phyloP scores from a whole-genome alignment of 2,329 filamentous ascomycete species.

The Xylaria arbuscula region DNA sequence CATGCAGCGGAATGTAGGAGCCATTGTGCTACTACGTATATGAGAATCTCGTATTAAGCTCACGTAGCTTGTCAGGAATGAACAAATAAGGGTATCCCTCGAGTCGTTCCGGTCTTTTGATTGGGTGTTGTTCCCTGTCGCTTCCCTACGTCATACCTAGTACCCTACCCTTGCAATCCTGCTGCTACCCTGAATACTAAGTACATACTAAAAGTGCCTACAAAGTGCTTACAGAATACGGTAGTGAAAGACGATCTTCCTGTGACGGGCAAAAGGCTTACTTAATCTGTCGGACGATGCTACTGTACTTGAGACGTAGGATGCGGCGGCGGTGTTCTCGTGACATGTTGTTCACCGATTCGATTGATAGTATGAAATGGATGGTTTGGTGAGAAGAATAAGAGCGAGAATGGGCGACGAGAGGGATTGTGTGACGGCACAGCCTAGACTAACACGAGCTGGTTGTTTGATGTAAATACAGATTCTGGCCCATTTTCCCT shows the following conservation, averaged over 20 bases:
- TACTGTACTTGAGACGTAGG: slow-evolving; percentile 10
- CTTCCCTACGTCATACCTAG: slow-evolving; percentile 34
- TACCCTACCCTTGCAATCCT: slow-evolving; percentile 11
- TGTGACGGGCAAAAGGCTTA: background rate
- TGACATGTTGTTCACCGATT: background rate
- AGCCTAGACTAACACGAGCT: slow-evolving; percentile 24
- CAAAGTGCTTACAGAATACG: background rate
- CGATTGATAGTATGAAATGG: background rate
- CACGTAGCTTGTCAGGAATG: background rate
- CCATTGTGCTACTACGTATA: background rate
- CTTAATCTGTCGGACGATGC: background rate
- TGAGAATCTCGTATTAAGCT: slow-evolving; percentile 32
- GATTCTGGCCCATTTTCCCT: background rate
- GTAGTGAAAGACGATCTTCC: background rate
- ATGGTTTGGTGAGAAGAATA: background rate
- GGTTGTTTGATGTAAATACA: slow-evolving; percentile 4
- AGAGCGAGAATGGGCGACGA: too few species aligned
- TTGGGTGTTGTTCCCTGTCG: slow-evolving; percentile 9
- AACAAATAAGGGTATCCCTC: slow-evolving; percentile 9
- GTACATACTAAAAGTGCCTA: too few species aligned
- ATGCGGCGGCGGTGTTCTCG: background rate
- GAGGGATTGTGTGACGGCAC: slow-evolving; percentile 7
- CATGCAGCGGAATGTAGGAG: slow-evolving; percentile 21
- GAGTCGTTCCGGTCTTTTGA: background rate
- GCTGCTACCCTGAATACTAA: background rate